These are phyloP conservation scores for Davidsoniella eucalypti DNA, from an alignment of 2,329 filamentous ascomycete genomes.

Conservation along the genomic window DNA sequence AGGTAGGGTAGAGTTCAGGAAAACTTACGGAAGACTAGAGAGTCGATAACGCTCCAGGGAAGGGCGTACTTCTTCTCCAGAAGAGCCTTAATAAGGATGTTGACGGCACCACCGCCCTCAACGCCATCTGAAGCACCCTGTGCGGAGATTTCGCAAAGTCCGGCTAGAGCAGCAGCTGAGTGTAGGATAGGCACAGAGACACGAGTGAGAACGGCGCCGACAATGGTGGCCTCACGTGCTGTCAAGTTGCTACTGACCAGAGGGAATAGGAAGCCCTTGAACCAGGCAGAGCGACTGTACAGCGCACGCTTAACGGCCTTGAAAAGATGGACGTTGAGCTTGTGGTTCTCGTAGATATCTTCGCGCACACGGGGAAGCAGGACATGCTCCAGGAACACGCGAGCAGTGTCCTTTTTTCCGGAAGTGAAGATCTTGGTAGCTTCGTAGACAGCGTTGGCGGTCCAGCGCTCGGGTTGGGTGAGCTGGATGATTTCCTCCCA, in stretches of 20 bases:
- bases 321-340: constrained; percentile 90
- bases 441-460: constrained; percentile 66
- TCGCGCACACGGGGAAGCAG: constrained; percentile 82
- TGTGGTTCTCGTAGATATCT: constrained; percentile 85
- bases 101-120: constrained; percentile 80
- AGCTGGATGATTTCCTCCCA: constrained; percentile 81
- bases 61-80: constrained; percentile 95
- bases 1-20: not conserved
- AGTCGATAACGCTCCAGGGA: constrained; percentile 86
- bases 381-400: constrained; percentile 73
- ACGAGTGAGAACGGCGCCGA: constrained; percentile 69
- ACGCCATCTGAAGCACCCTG: constrained; percentile 70
- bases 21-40: constrained; percentile 54
- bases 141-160: constrained; percentile 84
- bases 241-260: constrained; percentile 77
- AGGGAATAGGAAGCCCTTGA: constrained; percentile 91
- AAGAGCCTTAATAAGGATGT: constrained; percentile 84
- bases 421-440: constrained; percentile 88
- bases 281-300: constrained; percentile 90
- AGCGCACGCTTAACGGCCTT: constrained; percentile 81
- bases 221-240: constrained; percentile 77
- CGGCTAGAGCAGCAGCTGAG: constrained; percentile 79
- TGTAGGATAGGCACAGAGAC: constrained; percentile 83
- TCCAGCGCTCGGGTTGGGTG: constrained; percentile 61
- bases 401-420: constrained; percentile 60